A percentile compares a stretch with the other conserved stretches of the same genome.
Conservation (phyloP, 2,329 filamentous ascomycete genomes). For the Arthrobotrys sphaeroides region DNA sequence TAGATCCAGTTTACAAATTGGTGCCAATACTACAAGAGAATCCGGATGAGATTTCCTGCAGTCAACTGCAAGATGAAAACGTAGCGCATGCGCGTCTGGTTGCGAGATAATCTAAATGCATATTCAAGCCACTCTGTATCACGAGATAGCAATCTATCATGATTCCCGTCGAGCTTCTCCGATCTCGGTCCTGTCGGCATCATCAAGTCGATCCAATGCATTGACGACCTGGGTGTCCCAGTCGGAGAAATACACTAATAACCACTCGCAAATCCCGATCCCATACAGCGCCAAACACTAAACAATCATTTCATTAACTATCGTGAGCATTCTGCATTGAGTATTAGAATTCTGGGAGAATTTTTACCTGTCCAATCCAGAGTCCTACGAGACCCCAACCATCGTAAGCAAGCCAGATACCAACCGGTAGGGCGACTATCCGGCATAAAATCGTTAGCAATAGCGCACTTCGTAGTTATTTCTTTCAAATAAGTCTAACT, state of each 20-base stretch:
- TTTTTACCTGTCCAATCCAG: slow-evolving; percentile 75
- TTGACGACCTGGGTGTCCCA: slow-evolving; percentile 78
- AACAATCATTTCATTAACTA: not conserved
- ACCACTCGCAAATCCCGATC: slow-evolving; percentile 81
- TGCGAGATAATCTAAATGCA: too few species aligned
- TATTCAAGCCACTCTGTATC: too few species aligned
- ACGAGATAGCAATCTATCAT: too few species aligned
- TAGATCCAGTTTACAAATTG: too few species aligned
- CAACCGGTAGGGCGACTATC: slow-evolving; percentile 73
- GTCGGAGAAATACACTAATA: slow-evolving; percentile 77
- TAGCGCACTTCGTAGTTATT: not conserved
- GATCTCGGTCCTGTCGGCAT: slow-evolving; percentile 58
- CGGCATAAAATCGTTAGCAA: not conserved
- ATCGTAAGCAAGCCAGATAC: slow-evolving; percentile 84
- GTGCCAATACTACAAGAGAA: too few species aligned
- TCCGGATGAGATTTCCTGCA: too few species aligned
- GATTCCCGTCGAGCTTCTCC: slow-evolving; percentile 46
- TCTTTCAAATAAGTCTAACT: not conserved
- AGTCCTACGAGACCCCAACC: slow-evolving; percentile 83
- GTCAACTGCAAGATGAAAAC: too few species aligned
- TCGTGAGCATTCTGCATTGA: too few species aligned
- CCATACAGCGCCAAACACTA: slow-evolving; percentile 78
- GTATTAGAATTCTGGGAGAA: not conserved
- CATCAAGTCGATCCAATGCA: slow-evolving; percentile 76
- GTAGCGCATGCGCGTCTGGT: too few species aligned